Conservation (phyloP, 305 asterid genomes). For the Fraxinus xanthoxyloides region DNA sequence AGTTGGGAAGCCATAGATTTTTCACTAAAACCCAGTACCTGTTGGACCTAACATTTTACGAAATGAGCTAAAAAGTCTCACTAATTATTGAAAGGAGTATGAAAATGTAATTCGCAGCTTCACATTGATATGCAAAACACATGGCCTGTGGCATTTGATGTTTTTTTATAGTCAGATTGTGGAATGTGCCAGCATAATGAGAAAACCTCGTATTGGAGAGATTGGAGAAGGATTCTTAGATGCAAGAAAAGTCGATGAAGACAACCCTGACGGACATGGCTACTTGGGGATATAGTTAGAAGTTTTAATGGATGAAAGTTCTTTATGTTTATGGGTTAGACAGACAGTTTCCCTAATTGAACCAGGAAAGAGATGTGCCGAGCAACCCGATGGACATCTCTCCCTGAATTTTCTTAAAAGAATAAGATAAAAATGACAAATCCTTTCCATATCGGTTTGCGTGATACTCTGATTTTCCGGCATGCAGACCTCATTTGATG, state of each 20-base stretch:
- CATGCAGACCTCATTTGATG: not conserved
- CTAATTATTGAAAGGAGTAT: not conserved
- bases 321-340: not conserved
- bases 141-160: not conserved
- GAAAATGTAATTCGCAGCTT: not conserved
- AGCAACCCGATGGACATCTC: not conserved
- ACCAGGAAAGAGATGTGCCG: not conserved
- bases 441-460: not conserved
- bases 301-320: not conserved
- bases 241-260: not conserved
- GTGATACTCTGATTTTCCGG: not conserved
- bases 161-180: not conserved
- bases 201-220: not conserved
- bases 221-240: not conserved
- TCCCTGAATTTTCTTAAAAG: constrained; percentile 1
- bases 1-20: not conserved
- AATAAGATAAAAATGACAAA: not conserved
- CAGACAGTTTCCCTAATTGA: not conserved
- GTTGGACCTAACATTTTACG: not conserved
- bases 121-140: not conserved
- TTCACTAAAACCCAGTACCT: not conserved
- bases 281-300: not conserved
- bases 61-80: not conserved
- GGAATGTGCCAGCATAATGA: not conserved
- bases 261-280: not conserved